Percentiles rank a stretch among this genome's conserved stretches.
These are phyloP conservation scores for Cyberlindnera galapagoensis DNA, from an alignment of 805 yeast genomes.

Conservation along the genomic window DNA sequence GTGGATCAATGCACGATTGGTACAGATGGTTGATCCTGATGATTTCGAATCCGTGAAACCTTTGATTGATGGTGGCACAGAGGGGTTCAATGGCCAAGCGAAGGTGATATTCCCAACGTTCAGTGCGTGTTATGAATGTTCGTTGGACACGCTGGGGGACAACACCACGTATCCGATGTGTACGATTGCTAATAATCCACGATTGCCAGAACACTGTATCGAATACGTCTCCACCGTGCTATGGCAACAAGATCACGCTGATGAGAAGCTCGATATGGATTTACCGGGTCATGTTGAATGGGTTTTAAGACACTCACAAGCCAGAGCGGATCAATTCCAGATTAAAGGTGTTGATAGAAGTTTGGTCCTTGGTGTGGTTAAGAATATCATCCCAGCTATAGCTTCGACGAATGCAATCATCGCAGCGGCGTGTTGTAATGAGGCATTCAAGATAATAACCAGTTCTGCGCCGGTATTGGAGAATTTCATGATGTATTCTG, in stretches of 20 bases:
- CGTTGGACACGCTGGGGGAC: conserved; percentile 63
- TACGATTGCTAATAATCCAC: conserved; percentile 91
- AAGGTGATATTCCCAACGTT: conserved; percentile 81
- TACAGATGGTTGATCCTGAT: conserved; percentile 52
- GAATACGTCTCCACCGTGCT: conserved; percentile 80
- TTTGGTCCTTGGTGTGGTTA: conserved; percentile 80
- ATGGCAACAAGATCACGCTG: conserved; percentile 55
- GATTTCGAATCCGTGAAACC: conserved; percentile 48
- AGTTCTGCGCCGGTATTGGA: conserved; percentile 58
- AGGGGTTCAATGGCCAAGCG: conserved; percentile 88
- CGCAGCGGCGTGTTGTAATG: conserved; percentile 85
- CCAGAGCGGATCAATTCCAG: conserved; percentile 56
- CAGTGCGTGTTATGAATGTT: conserved; percentile 91
- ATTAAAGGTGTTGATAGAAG: conserved; percentile 67
- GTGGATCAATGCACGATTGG: conserved; percentile 73
- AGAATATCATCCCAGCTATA: conserved; percentile 88
- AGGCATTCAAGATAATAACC: conserved; percentile 73
- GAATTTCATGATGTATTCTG: conserved; percentile 84
- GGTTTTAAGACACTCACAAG: conserved; percentile 47
- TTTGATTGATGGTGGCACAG: conserved; percentile 91
- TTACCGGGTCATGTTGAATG: conserved; percentile 55
- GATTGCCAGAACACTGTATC: conserved; percentile 89
- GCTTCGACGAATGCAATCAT: conserved; percentile 91
- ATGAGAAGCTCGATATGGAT: conserved; percentile 59
- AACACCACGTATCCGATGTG: conserved; percentile 77